Conservation (phyloP, 306 rosid genomes). For the Quercus parvula region DNA sequence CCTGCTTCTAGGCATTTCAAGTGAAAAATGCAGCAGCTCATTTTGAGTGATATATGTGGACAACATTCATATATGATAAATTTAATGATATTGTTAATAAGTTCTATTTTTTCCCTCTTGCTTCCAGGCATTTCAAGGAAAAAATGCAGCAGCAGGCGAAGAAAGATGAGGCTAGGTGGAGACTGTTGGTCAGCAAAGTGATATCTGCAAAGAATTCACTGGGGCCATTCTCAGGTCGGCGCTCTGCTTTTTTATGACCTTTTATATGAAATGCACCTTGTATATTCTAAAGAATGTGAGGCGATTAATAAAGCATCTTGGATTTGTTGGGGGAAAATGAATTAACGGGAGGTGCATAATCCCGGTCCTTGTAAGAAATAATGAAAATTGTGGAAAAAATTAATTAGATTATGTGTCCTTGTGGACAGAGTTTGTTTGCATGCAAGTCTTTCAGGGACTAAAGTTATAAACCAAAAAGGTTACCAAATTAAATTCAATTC, state of each 20-base stretch:
- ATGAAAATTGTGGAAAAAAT: background rate
- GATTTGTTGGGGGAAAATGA: background rate
- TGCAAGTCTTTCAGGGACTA: background rate
- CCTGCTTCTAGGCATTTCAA: too few relatives aligned
- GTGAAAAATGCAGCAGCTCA: too few relatives aligned
- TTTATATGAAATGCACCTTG: background rate
- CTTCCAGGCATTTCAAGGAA: conserved; percentile 38
- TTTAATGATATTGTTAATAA: background rate
- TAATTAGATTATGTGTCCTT: background rate
- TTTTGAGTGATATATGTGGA: background rate
- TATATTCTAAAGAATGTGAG: background rate
- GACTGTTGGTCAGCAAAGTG: conserved; percentile 44
- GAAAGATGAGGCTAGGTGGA: conserved; percentile 49
- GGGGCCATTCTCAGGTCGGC: conserved; percentile 14
- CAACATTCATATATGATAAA: background rate
- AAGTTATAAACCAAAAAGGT: too few relatives aligned
- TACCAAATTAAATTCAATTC: background rate
- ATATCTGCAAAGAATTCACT: conserved; percentile 20
- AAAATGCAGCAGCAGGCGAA: conserved; percentile 39
- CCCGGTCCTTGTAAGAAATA: background rate
- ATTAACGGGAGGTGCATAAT: background rate
- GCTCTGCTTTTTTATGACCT: conserved; percentile 11
- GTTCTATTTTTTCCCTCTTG: background rate
- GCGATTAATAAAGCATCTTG: background rate
- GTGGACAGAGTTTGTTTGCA: background rate